These are phyloP conservation scores for Alternaria alternata DNA, from an alignment of 2,329 filamentous ascomycete species.

Conservation along the genomic window DNA sequence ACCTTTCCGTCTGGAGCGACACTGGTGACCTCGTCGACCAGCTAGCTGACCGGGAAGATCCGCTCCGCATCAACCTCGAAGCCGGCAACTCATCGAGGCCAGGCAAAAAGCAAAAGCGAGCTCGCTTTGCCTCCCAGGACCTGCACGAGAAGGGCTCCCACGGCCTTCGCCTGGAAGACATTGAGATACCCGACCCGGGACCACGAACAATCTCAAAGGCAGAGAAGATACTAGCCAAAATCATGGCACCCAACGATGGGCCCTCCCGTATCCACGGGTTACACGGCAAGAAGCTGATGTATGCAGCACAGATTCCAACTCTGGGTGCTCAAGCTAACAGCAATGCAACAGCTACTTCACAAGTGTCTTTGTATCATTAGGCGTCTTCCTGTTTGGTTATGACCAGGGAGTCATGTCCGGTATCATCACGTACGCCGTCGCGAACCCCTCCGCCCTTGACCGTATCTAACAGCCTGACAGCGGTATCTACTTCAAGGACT, in stretches of 20 bases:
- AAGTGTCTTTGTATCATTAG: conserved; percentile 86
- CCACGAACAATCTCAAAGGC: conserved; percentile 69
- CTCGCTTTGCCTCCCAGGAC: conserved; percentile 69
- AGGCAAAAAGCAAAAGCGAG: conserved; percentile 65
- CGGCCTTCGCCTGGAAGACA: conserved; percentile 72
- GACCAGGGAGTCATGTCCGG: conserved; percentile 90
- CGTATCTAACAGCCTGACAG: conserved; percentile 59
- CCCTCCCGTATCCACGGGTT: conserved; percentile 83
- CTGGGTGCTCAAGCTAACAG: conserved; percentile 7
- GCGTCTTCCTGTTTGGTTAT: conserved; percentile 89
- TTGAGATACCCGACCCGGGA: conserved; percentile 76
- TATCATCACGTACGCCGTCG: conserved; percentile 69
- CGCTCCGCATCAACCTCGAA: conserved; percentile 76
- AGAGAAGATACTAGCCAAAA: conserved; percentile 76
- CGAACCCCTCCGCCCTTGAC: conserved; percentile 28
- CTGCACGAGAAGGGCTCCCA: conserved; percentile 54
- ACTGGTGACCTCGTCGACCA: conserved; percentile 95
- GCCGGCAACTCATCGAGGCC: conserved; percentile 61
- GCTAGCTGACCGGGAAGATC: conserved; percentile 82
- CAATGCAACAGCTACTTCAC: conserved; percentile 79
- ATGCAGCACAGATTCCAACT: conserved; percentile 47
- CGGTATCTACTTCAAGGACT: conserved; percentile 85
- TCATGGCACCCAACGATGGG: conserved; percentile 82
- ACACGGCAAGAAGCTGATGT: conserved; percentile 95
- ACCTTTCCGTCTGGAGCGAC: conserved; percentile 88